Evolutionary conservation across 306 rosid species (phyloP).

Genomic region (Leucaena leucocephala): DNA sequence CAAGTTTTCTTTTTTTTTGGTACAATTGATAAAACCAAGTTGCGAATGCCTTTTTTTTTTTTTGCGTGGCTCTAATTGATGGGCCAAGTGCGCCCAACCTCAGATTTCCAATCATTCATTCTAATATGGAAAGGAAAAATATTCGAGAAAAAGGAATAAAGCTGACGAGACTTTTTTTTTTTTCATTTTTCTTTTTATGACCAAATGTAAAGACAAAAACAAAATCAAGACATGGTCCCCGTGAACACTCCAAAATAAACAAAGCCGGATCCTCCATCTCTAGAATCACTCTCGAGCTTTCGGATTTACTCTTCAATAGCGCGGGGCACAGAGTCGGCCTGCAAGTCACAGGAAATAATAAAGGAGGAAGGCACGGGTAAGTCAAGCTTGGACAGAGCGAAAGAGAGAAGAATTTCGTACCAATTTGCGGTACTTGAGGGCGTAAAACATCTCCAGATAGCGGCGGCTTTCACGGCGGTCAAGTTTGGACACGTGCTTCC

Average conservation of each 20-base stretch:
- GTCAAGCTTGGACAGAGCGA: background rate
- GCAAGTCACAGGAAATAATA: slow-evolving; percentile 1
- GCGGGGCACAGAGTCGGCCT: slow-evolving; percentile 85
- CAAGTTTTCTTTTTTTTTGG: no score
- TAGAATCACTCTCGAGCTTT: background rate
- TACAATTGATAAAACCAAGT: no score
- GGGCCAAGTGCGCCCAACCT: no score
- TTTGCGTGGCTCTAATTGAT: no score
- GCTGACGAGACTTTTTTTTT: background rate
- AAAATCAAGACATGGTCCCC: background rate
- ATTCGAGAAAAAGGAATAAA: no score
- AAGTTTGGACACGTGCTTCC: slow-evolving; percentile 98
- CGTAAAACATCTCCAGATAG: slow-evolving; percentile 95
- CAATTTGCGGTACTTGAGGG: slow-evolving; percentile 93
- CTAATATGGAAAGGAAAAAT: no score
- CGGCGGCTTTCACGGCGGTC: slow-evolving; percentile 96
- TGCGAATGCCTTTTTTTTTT: no score
- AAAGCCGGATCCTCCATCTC: slow-evolving; percentile 47
- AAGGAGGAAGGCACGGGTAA: background rate
- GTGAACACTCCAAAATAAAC: slow-evolving; percentile 37
- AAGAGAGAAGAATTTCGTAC: slow-evolving; percentile 37
- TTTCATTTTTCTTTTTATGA: background rate
- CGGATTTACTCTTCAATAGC: slow-evolving; percentile 46
- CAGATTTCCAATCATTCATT: no score
- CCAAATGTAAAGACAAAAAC: background rate